Percentiles rank a stretch among this genome's conserved stretches.
These are phyloP conservation scores for Lipomyces anomalus DNA, from an alignment of 805 yeast genomes.

Conservation along the genomic window DNA sequence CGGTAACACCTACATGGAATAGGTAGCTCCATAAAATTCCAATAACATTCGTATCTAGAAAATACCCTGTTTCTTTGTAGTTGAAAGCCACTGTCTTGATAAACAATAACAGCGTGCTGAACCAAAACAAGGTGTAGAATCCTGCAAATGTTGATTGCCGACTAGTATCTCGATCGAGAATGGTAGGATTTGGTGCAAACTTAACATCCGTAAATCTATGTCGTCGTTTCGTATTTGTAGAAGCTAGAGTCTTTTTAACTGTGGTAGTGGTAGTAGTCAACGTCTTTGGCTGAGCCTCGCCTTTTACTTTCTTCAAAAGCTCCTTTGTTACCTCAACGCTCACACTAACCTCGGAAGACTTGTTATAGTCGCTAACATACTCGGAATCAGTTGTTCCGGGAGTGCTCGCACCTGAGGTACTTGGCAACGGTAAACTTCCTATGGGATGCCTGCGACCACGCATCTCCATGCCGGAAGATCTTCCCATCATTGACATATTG, in stretches of 20 bases:
- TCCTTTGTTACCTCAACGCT: no score
- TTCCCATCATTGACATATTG: no score
- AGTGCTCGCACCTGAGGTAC: no score
- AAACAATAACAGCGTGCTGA: conserved; percentile 52
- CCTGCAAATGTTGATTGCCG: conserved; percentile 55
- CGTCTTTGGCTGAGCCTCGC: no score
- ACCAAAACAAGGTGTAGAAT: conserved; percentile 75
- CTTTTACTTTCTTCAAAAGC: no score
- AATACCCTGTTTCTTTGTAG: conserved; percentile 41
- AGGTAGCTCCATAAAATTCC: conserved; percentile 56
- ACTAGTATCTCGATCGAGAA: conserved; percentile 49
- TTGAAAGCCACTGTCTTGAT: conserved; percentile 51
- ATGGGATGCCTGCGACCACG: no score
- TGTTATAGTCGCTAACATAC: no score
- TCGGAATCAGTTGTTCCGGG: no score
- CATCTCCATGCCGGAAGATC: no score
- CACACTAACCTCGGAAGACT: no score
- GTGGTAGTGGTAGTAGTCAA: background rate
- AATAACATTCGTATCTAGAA: conserved; percentile 51
- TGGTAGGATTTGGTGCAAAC: conserved; percentile 41
- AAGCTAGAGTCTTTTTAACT: background rate
- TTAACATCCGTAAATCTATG: conserved; percentile 54
- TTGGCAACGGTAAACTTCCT: no score
- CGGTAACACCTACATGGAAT: conserved; percentile 64
- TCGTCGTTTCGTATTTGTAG: conserved; percentile 28